A percentile compares a stretch with the other conserved stretches of the same genome.
Conservation (phyloP, 208 protist species). For the Angomonas deanei region DNA sequence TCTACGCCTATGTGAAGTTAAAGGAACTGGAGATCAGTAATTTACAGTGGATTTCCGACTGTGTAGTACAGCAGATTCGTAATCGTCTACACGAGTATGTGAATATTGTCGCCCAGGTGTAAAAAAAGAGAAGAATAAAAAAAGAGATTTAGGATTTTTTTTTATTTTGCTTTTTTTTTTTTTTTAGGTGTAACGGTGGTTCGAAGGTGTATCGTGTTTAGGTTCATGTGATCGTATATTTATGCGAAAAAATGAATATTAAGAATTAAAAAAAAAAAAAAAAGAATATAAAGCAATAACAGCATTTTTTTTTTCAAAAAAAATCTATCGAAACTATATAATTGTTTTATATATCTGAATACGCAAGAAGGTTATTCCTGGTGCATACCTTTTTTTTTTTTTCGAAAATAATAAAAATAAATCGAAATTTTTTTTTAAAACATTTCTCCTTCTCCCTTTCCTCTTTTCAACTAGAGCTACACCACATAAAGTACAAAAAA, state of each 20-base stretch:
- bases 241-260: too few relatives aligned
- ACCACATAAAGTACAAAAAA: neutral
- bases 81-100: constrained; percentile 86
- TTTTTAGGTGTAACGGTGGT: neutral
- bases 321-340: too few relatives aligned
- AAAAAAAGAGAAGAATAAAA: constrained; percentile 2
- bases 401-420: neutral
- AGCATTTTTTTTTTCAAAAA: too few relatives aligned
- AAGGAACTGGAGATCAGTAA: constrained; percentile 92
- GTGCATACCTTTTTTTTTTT: neutral
- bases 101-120: constrained; percentile 31
- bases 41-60: constrained; percentile 90
- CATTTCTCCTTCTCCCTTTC: constrained; percentile 6
- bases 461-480: neutral
- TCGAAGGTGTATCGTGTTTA: too few relatives aligned
- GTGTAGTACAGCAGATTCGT: constrained; percentile 88
- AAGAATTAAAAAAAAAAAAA: too few relatives aligned
- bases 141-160: constrained; percentile 12
- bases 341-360: too few relatives aligned
- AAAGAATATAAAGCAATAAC: too few relatives aligned
- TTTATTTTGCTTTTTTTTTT: constrained; percentile 5
- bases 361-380: too few relatives aligned
- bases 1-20: constrained; percentile 92
- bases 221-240: too few relatives aligned
- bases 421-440: neutral